phyloP scores from a whole-genome alignment of 1,139 yeast species.

The Candida sp. region DNA sequence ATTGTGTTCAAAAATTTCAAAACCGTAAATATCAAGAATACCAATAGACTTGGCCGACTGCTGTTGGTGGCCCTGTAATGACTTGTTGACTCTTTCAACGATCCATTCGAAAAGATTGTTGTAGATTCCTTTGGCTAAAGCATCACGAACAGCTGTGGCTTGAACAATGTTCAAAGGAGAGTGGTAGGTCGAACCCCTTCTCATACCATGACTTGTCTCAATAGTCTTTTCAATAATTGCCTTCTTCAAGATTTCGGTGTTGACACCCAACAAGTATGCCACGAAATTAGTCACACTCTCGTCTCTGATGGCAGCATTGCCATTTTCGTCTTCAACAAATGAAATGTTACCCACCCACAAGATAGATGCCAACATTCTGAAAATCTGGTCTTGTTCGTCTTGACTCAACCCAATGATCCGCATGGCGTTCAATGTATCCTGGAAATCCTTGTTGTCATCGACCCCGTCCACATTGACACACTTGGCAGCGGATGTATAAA shows the following conservation, averaged over 20 bases:
- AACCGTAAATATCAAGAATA: conserved; percentile 96
- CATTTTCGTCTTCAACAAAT: conserved; percentile 85
- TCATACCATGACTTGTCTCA: conserved; percentile 89
- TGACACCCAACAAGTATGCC: conserved; percentile 88
- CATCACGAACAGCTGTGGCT: conserved; percentile 95
- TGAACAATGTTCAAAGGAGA: conserved; percentile 92
- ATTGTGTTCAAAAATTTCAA: conserved; percentile 96
- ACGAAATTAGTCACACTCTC: conserved; percentile 91
- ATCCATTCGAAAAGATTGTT: conserved; percentile 97
- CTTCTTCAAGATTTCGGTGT: conserved; percentile 65
- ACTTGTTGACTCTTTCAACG: conserved; percentile 88
- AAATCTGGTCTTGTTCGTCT: conserved; percentile 88
- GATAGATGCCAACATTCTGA: conserved; percentile 81
- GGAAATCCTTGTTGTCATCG: conserved; percentile 79
- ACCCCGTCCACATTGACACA: conserved; percentile 89
- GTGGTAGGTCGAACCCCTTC: conserved; percentile 92
- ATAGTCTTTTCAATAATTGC: conserved; percentile 81
- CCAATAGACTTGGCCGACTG: conserved; percentile 73
- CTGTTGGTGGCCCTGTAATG: conserved; percentile 48
- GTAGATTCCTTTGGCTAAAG: conserved; percentile 93
- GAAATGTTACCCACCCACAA: conserved; percentile 95
- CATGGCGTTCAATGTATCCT: conserved; percentile 89
- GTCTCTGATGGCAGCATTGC: conserved; percentile 83
- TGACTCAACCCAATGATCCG: conserved; percentile 79
- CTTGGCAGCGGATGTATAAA: conserved; percentile 86